A percentile compares a stretch with the other conserved stretches of the same genome.
Evolutionary conservation across 2,329 filamentous ascomycete genomes (phyloP).

Genomic region (Fusarium heterosporum): DNA sequence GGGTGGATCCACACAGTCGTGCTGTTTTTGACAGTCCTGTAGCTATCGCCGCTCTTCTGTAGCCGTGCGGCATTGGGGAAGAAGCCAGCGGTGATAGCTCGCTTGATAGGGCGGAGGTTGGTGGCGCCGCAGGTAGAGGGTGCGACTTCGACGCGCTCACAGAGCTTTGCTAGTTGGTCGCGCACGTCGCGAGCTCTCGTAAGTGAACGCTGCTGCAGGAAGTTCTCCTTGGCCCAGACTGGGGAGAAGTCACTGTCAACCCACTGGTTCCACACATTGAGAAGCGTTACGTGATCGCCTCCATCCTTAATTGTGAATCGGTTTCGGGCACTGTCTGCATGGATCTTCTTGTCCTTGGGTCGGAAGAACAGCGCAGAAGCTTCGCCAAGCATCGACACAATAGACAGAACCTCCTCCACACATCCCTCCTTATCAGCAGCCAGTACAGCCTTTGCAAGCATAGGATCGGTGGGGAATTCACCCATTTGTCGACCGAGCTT

Average conservation of each 20-base stretch:
- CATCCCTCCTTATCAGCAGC: slow-evolving; percentile 92
- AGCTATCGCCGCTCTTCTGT: slow-evolving; percentile 85
- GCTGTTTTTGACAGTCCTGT: slow-evolving; percentile 91
- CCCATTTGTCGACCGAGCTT: slow-evolving; percentile 94
- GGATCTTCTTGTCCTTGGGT: slow-evolving; percentile 96
- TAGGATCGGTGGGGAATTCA: slow-evolving; percentile 92
- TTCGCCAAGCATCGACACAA: slow-evolving; percentile 95
- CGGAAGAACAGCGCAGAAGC: slow-evolving; percentile 91
- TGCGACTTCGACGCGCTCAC: slow-evolving; percentile 89
- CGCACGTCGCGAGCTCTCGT: slow-evolving; percentile 90
- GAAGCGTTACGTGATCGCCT: slow-evolving; percentile 86
- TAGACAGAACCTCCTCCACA: slow-evolving; percentile 90
- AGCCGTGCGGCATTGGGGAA: slow-evolving; percentile 92
- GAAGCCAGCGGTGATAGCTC: slow-evolving; percentile 90
- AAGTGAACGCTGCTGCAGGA: slow-evolving; percentile 89
- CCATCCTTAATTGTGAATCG: slow-evolving; percentile 92
- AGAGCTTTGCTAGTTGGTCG: slow-evolving; percentile 91
- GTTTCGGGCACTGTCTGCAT: slow-evolving; percentile 89
- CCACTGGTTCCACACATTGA: slow-evolving; percentile 97
- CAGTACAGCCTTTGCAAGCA: slow-evolving; percentile 89
- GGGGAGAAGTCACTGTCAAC: slow-evolving; percentile 89
- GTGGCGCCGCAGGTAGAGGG: slow-evolving; percentile 74
- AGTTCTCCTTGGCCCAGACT: slow-evolving; percentile 93
- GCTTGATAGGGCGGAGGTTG: slow-evolving; percentile 82
- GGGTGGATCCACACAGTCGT: slow-evolving; percentile 94